Conservation (phyloP, 129 eudicot species). For the Arctium lappa region DNA sequence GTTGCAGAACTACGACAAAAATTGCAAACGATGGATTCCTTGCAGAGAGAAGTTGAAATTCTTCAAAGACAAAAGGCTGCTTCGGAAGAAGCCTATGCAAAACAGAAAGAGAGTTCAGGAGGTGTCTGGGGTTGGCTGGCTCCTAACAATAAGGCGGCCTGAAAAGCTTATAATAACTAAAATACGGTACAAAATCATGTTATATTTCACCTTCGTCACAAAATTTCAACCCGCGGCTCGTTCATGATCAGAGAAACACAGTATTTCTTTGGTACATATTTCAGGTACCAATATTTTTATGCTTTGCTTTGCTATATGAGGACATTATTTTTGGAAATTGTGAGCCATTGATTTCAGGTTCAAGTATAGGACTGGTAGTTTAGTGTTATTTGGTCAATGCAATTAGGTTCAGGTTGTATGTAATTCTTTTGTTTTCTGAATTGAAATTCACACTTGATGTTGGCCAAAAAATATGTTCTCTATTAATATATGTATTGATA, state of each 20-base stretch:
- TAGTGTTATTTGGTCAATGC: background rate
- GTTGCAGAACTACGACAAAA: constrained; percentile 95
- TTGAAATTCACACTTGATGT: background rate
- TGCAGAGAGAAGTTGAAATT: constrained; percentile 87
- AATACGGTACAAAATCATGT: background rate
- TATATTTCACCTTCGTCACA: no score
- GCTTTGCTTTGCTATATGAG: background rate
- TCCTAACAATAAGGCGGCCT: background rate
- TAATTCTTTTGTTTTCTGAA: background rate
- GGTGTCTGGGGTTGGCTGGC: constrained; percentile 99
- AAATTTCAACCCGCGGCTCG: background rate
- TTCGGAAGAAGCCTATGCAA: constrained; percentile 94
- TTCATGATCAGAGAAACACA: background rate
- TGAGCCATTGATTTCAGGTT: background rate
- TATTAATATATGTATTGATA: background rate
- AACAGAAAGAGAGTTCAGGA: constrained; percentile 80
- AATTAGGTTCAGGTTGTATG: background rate
- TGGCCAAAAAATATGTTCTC: background rate
- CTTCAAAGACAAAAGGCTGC: constrained; percentile 94
- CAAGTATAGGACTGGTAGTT: background rate
- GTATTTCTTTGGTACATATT: background rate
- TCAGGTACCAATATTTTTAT: background rate
- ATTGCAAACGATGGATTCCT: constrained; percentile 85
- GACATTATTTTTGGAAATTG: background rate
- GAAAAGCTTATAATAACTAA: no score